Evolutionary conservation across 2,329 filamentous ascomycete genomes (phyloP).

Genomic region (Thelonectria blattea): DNA sequence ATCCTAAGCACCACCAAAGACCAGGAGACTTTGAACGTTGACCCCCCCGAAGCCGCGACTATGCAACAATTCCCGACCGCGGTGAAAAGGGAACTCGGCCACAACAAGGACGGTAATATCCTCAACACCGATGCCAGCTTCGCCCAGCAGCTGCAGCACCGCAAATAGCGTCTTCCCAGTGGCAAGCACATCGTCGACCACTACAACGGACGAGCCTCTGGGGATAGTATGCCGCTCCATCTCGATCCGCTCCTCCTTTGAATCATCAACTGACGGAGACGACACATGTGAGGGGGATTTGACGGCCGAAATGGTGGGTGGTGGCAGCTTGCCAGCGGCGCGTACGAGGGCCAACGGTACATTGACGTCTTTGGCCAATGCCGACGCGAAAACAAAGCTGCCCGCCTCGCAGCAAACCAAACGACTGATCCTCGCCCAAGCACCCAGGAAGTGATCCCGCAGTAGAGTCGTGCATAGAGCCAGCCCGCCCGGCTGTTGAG

Average conservation of each 20-base stretch:
- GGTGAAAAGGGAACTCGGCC: constrained; percentile 63
- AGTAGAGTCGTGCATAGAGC: too few species aligned
- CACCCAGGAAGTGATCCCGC: too few species aligned
- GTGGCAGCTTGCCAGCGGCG: too few species aligned
- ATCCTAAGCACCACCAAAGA: constrained; percentile 40
- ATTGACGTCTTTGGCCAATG: too few species aligned
- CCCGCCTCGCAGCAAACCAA: too few species aligned
- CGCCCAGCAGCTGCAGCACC: constrained; percentile 53
- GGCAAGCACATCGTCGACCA: constrained; percentile 65
- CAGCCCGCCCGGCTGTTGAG: too few species aligned
- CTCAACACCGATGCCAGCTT: constrained; percentile 49
- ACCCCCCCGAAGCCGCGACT: constrained; percentile 56
- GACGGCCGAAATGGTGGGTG: too few species aligned
- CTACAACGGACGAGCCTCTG: constrained; percentile 52
- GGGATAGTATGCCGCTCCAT: constrained; percentile 1
- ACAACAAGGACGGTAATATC: constrained; percentile 55
- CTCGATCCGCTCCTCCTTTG: too few species aligned
- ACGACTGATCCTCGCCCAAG: too few species aligned
- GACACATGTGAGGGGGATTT: too few species aligned
- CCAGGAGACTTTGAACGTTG: constrained; percentile 58
- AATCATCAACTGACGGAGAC: too few species aligned
- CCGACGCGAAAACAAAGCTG: too few species aligned
- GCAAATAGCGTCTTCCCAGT: constrained; percentile 61
- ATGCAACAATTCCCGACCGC: constrained; percentile 55
- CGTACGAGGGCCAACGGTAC: constrained; percentile 8